Evolutionary conservation across 495 filamentous ascomycete genomes (phyloP).

Genomic region (Penicillium waksmanii): DNA sequence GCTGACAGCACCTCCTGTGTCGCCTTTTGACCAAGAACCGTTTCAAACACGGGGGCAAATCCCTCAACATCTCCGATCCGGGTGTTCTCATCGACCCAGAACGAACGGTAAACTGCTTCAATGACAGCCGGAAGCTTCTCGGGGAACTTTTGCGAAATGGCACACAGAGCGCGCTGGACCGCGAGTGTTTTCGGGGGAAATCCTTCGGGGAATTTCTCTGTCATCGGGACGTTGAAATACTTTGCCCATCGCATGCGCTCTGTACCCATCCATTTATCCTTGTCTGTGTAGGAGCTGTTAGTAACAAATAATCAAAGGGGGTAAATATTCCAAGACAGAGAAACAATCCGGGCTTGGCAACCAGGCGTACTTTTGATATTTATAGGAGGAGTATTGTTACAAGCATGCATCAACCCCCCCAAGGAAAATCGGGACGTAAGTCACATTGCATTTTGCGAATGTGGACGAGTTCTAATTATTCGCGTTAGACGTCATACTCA

Average conservation of each 20-base stretch:
- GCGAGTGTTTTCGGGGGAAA: slow-evolving; percentile 63
- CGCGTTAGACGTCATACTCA: neutral
- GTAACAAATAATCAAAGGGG: neutral
- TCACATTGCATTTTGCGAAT: slow-evolving; percentile 63
- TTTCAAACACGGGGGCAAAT: slow-evolving; percentile 48
- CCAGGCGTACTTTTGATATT: slow-evolving; percentile 65
- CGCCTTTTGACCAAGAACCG: slow-evolving; percentile 53
- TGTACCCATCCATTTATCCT: slow-evolving; percentile 62
- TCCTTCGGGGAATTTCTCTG: slow-evolving; percentile 47
- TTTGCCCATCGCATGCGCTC: slow-evolving; percentile 67
- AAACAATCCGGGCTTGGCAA: too few species aligned
- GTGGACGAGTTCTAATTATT: slow-evolving; percentile 58
- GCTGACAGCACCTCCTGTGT: slow-evolving; percentile 45
- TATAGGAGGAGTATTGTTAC: slow-evolving; percentile 65
- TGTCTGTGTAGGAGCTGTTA: slow-evolving; percentile 50
- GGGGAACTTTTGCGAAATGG: slow-evolving; percentile 42
- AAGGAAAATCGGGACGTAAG: slow-evolving; percentile 69
- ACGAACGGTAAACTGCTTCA: slow-evolving; percentile 55
- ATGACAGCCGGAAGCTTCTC: slow-evolving; percentile 48
- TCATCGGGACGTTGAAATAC: slow-evolving; percentile 64
- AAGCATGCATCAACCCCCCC: slow-evolving; percentile 69
- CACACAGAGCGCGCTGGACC: slow-evolving; percentile 54
- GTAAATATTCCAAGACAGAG: too few species aligned
- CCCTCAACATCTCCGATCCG: slow-evolving; percentile 55
- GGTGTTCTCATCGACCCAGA: slow-evolving; percentile 57